Base-by-base conservation (phyloP, 2,329 filamentous ascomycete species). In the Colletotrichum paranaense region DNA sequence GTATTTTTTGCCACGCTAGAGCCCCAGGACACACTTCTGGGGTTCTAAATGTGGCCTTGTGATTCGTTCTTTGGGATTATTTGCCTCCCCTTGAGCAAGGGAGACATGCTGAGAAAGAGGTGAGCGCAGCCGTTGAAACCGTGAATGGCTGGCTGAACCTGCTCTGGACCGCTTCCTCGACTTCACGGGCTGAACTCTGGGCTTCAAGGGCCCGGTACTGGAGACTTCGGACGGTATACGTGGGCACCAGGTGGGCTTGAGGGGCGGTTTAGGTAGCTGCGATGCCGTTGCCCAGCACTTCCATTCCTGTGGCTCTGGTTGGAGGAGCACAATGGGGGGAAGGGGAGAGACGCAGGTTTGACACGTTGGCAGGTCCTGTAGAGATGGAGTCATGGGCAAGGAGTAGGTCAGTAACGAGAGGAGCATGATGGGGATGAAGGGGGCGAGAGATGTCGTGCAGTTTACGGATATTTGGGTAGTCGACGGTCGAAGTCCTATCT, bases 221-320 rank as follows among this genome's bases (percentile, higher is more conserved):
- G 42, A 49, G 42, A 49, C 38, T 42, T 16, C 14, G 14, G 14
- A 42, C 42, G 19, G 52, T 22, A 26, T 55, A 55, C 52, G 59
- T 52, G 65, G 52, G 52, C 52, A 59, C 3, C 42, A 70, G 70
- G 67, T 63, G 42, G 46, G 60, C 19, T 53, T 19, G 46, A 32
- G 16, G 38, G 46, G 22, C 32, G 14, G 38, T 42, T 42, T 42
- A 42, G 38, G 38, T 22, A n/a, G 22, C 30, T 30, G 32, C 46
- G 60, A 70, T 52, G 35, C 46, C 66, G 60, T 73, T 64, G 35
- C 60, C 35, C 46, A 62, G 59, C 70, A 42, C 38, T 42, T 42
- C 38, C 38, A 60, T 73, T 70, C 60, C 67, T 57, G 53, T n/a
- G 12, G 49, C 5, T 22, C 42, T 58, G 46, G 62, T 56, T 67